Evolutionary conservation across 192 early-diverging fungal species (phyloP).

Genomic region (Umbelopsis sp.): DNA sequence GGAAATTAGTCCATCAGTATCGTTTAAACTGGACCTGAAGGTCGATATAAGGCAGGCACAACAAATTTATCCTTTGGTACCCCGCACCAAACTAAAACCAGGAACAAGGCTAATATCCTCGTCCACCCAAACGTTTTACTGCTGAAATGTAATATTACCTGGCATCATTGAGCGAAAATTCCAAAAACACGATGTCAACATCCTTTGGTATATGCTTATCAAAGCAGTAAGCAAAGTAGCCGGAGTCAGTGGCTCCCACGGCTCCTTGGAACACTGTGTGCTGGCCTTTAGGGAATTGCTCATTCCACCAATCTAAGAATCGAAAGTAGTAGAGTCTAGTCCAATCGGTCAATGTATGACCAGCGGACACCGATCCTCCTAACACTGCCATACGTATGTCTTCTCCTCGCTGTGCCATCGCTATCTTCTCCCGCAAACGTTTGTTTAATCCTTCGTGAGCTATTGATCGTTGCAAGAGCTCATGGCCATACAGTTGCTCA

Average conservation of each 20-base stretch:
- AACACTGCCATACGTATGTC: constrained; percentile 11
- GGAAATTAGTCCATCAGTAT: background rate
- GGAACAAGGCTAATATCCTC: too few relatives aligned
- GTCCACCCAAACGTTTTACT: too few relatives aligned
- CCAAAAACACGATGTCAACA: constrained; percentile 23
- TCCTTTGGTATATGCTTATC: constrained; percentile 21
- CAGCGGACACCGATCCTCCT: constrained; percentile 20
- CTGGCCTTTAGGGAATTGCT: constrained; percentile 6
- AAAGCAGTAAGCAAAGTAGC: constrained; percentile 23
- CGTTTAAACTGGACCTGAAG: too few relatives aligned
- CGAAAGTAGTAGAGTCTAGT: background rate
- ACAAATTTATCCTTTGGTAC: background rate
- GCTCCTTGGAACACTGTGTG: constrained; percentile 13
- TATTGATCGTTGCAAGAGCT: constrained; percentile 11
- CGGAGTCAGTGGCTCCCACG: constrained; percentile 16
- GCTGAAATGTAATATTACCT: background rate
- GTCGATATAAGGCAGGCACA: too few relatives aligned
- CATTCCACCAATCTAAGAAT: constrained; percentile 19
- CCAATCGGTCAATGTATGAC: constrained; percentile 12
- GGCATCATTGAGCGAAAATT: constrained; percentile 23
- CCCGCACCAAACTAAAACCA: too few relatives aligned
- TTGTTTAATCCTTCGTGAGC: constrained; percentile 16
- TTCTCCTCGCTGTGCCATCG: constrained; percentile 1
- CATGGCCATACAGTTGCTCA: constrained; percentile 19
- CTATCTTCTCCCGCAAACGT: constrained; percentile 15